These are phyloP conservation scores for Neckera pumila DNA, from an alignment of 225 moss, liverwort and hornwort species.

Conservation along the genomic window DNA sequence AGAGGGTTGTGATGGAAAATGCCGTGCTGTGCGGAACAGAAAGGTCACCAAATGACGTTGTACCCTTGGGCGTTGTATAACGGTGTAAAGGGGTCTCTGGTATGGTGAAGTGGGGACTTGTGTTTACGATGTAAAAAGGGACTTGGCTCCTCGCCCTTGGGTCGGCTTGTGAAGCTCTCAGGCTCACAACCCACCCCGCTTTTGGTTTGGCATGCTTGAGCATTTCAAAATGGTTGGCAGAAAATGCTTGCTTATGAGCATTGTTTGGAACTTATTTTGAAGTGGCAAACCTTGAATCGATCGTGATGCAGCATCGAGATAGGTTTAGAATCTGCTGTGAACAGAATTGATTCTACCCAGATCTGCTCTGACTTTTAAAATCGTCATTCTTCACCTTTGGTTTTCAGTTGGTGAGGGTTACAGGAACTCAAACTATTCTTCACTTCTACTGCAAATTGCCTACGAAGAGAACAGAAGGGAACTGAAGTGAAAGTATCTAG, in stretches of 20 bases:
- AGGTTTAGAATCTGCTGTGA: background rate
- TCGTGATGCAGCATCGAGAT: background rate
- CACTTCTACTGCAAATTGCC: background rate
- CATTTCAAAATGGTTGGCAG: background rate
- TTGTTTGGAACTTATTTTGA: background rate
- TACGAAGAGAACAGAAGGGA: background rate
- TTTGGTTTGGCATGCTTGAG: background rate
- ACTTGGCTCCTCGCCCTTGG: background rate
- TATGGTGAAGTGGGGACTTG: background rate
- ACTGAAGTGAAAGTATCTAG: background rate
- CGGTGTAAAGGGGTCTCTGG: background rate
- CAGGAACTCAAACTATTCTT: background rate
- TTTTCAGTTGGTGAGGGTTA: background rate
- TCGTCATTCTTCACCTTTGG: background rate
- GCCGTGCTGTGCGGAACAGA: background rate
- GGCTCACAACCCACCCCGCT: background rate
- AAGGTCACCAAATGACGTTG: background rate
- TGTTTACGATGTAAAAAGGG: slow-evolving; percentile 2
- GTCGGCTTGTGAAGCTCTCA: background rate
- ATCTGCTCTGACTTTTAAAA: background rate
- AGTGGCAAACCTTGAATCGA: background rate
- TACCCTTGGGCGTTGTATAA: background rate
- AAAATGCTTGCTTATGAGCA: background rate
- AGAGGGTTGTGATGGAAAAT: background rate
- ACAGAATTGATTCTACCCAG: background rate